Evolutionary conservation across 306 rosid genomes (phyloP).

Genomic region (Quercus engelmannii): DNA sequence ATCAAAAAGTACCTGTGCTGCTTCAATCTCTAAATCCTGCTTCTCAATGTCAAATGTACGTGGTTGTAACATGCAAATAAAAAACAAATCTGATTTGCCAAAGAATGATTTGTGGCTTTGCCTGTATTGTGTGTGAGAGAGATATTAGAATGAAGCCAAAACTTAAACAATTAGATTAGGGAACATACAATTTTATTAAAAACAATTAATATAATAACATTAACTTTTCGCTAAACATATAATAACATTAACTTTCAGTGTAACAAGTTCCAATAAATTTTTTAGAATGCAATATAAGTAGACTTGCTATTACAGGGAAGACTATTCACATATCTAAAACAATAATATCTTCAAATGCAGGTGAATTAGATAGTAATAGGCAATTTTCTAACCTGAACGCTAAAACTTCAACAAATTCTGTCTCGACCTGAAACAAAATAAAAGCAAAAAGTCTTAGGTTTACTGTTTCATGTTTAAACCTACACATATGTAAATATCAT

Average conservation of each 20-base stretch:
- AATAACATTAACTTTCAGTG: neutral
- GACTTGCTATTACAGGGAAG: neutral
- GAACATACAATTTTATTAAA: neutral
- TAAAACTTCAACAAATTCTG: conserved; percentile 71
- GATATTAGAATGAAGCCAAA: neutral
- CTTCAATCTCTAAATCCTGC: conserved; percentile 67
- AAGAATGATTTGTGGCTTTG: conserved; percentile 68
- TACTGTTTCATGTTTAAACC: too few species aligned
- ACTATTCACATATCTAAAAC: neutral
- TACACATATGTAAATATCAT: too few species aligned
- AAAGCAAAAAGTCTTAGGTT: neutral
- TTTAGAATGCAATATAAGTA: neutral
- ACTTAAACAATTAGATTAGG: neutral
- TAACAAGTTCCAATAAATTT: neutral
- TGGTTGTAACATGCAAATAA: conserved; percentile 71
- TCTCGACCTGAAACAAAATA: conserved; percentile 53
- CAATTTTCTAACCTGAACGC: conserved; percentile 61
- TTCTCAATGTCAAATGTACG: conserved; percentile 51
- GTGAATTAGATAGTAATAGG: neutral
- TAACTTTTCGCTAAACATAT: neutral
- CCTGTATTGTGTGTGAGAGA: conserved; percentile 35
- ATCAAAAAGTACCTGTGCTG: conserved; percentile 54
- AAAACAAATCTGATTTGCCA: conserved; percentile 66
- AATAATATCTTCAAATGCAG: neutral
- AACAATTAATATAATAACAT: neutral